Evolutionary conservation across 345 rosid species (phyloP), one percentile per base, ranked within the genome.

Genomic region (Pistacia atlantica): DNA sequence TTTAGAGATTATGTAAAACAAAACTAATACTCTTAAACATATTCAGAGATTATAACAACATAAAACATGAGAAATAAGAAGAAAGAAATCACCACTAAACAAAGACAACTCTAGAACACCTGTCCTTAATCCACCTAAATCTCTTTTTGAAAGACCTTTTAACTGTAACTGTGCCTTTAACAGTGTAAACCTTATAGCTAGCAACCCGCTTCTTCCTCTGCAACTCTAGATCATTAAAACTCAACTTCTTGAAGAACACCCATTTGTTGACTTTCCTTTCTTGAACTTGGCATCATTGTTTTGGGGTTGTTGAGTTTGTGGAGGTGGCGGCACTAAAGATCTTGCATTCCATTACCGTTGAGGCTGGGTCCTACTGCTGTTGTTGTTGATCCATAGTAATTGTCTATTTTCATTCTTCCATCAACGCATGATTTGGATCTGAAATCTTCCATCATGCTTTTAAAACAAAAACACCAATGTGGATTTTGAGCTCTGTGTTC

Each of bases 81-180:
- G 4, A 49, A 51, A 31, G 46, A 16, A 49, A 65, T 71, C 71
- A 82, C 78, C 78, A 56, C 80, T 77, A 82, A 10, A 87, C 89
- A 69, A 82, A 67, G 73, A 86, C 87, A 42, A 84, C 71, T 80
- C 85, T 85, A 42, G 70, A n/a, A 67, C 79, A 91, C 76, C 80
- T 85, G 59, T 82, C 86, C 84, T 88, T 91, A 69, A 89, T 75
- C 96, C 93, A 89, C 72, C 89, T 84, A 72, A 87, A 91, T 77
- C 91, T 86, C 86, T 88, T 91, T 74, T 79, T 87, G 0, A 91
- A 80, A 74, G 93, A 89, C 33, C 93, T 91, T 84, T 91, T 91
- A 59, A 91, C 92, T 84, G 89, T 91, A 59, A 91, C 89, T 72
- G 87, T 88, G n/a, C 92, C 96, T 86, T 91, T 93, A 58, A 89